Evolutionary conservation across 1,284 basidiomycete species (phyloP).

Genomic region (Chondrostereum purpureum): DNA sequence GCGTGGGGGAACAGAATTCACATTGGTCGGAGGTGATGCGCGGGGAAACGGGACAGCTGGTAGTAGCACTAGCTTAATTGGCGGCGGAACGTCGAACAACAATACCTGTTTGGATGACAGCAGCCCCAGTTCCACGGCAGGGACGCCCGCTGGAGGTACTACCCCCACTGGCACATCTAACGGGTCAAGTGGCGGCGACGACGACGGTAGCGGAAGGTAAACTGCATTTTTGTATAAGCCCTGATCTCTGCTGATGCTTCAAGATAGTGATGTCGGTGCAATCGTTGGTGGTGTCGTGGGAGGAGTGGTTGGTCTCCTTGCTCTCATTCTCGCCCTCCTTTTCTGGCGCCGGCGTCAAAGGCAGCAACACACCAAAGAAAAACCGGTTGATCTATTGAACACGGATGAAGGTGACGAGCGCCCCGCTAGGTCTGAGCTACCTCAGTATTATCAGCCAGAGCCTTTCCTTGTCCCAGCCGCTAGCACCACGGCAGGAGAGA

Average conservation of each 20-base stretch:
- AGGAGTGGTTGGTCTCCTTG: slow-evolving; percentile 43
- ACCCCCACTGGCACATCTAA: slow-evolving; percentile 56
- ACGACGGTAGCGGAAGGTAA: too few species aligned
- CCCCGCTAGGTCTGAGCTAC: slow-evolving; percentile 36
- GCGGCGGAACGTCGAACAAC: slow-evolving; percentile 38
- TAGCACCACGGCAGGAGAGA: slow-evolving; percentile 24
- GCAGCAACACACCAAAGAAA: slow-evolving; percentile 37
- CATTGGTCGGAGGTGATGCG: slow-evolving; percentile 60
- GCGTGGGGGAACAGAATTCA: slow-evolving; percentile 53
- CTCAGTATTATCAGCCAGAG: slow-evolving; percentile 65
- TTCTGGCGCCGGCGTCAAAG: slow-evolving; percentile 39
- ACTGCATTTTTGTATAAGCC: neutral
- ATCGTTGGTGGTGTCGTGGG: slow-evolving; percentile 70
- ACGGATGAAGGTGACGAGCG: slow-evolving; percentile 50
- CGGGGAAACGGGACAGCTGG: slow-evolving; percentile 65
- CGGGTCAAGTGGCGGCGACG: too few species aligned
- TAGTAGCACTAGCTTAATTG: slow-evolving; percentile 49
- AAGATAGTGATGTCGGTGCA: slow-evolving; percentile 44
- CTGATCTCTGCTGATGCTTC: neutral
- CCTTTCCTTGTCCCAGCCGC: slow-evolving; percentile 66
- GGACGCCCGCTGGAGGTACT: slow-evolving; percentile 65
- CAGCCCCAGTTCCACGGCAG: slow-evolving; percentile 72
- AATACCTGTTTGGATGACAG: slow-evolving; percentile 45
- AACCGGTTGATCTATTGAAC: slow-evolving; percentile 57
- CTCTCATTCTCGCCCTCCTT: slow-evolving; percentile 41